phyloP scores from a whole-genome alignment of 2,329 filamentous ascomycete species.

The Diaporthe vexans region DNA sequence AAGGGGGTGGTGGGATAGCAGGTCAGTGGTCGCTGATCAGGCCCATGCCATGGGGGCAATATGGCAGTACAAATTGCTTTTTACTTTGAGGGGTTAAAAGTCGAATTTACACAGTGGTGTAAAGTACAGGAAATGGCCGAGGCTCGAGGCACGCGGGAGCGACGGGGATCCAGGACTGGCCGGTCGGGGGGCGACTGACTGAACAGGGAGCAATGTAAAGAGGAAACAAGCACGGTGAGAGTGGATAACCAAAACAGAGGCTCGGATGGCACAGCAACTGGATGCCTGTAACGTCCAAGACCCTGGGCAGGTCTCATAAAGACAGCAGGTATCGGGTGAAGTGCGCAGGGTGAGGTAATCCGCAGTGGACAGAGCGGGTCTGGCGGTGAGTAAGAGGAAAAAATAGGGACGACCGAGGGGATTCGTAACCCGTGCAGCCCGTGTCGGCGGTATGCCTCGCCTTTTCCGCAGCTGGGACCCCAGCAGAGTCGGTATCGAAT shows the following conservation, averaged over 20 bases:
- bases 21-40: constrained; percentile 9
- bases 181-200: background rate
- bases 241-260: constrained; percentile 35
- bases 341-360: constrained; percentile 36
- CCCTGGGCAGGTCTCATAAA: constrained; percentile 28
- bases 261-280: constrained; percentile 45
- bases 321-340: constrained; percentile 2
- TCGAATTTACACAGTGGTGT: background rate
- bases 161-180: constrained; percentile 2
- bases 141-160: constrained; percentile 3
- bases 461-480: constrained; percentile 17
- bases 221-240: constrained; percentile 24
- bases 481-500: constrained; percentile 23
- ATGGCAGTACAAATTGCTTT: constrained; percentile 20
- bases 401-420: constrained; percentile 19
- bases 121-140: background rate
- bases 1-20: background rate
- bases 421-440: constrained; percentile 8
- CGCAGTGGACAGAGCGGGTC: constrained; percentile 25
- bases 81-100: constrained; percentile 12
- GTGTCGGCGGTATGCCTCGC: constrained; percentile 16
- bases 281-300: constrained; percentile 42
- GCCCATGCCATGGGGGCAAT: constrained; percentile 16
- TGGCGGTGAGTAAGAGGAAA: constrained; percentile 44
- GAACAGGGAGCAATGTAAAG: constrained; percentile 22